These are phyloP conservation scores for Nepenthes alata DNA, from an alignment of 179 eudicot genomes.

Conservation along the genomic window DNA sequence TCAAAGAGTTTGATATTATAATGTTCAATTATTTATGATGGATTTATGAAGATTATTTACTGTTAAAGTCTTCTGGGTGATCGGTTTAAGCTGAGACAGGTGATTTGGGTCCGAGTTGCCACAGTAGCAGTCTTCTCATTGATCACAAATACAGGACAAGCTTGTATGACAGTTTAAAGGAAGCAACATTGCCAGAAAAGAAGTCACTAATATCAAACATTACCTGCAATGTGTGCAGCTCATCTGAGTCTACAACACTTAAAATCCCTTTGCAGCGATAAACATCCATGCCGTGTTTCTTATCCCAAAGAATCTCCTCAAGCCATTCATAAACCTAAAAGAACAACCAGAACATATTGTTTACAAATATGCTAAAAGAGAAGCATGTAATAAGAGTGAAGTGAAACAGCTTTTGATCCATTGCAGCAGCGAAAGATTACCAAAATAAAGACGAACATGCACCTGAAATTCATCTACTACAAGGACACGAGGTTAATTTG, in stretches of 20 bases:
- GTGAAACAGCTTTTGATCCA: neutral
- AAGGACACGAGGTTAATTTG: no score
- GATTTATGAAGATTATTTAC: no score
- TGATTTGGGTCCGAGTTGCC: no score
- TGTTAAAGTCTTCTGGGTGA: no score
- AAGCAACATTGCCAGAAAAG: neutral
- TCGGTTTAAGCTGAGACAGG: no score
- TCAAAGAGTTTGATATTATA: no score
- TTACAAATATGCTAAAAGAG: neutral
- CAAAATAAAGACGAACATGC: no score
- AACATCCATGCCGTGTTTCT: constrained; percentile 71
- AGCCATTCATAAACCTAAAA: constrained; percentile 68
- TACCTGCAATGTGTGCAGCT: constrained; percentile 89
- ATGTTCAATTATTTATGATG: no score
- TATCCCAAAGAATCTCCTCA: constrained; percentile 96
- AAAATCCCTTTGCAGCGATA: constrained; percentile 91
- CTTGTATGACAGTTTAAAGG: neutral
- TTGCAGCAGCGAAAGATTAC: no score
- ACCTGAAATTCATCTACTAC: no score
- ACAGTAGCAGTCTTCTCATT: no score
- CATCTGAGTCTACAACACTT: constrained; percentile 44
- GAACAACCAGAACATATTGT: neutral
- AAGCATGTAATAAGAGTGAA: neutral
- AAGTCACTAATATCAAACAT: neutral
- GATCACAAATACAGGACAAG: no score